A percentile compares a stretch with the other conserved stretches of the same genome.
phyloP scores from a whole-genome alignment of 2,329 filamentous ascomycete species.

The Moelleriella libera region DNA sequence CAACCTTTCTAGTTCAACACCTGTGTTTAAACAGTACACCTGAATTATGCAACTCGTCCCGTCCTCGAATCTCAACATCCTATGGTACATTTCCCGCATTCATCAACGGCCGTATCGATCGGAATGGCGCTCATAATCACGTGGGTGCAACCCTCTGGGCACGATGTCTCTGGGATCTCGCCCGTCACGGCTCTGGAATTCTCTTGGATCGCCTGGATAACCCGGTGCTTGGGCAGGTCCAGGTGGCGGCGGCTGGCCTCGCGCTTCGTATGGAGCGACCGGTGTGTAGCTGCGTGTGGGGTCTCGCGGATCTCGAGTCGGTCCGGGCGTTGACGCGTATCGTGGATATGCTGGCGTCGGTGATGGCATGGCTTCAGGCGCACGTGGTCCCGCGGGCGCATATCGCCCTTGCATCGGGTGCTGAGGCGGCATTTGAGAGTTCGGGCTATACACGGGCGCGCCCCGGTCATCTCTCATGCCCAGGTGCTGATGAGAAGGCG shows the following conservation, averaged over 20 bases:
- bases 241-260: slow-evolving; percentile 22
- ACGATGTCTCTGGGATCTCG: slow-evolving; percentile 27
- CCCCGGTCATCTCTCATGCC: slow-evolving; percentile 23
- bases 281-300: slow-evolving; percentile 32
- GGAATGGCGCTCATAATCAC: slow-evolving; percentile 29
- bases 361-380: slow-evolving; percentile 25
- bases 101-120: slow-evolving; percentile 24
- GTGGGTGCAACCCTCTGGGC: slow-evolving; percentile 26
- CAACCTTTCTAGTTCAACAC: too few relatives aligned
- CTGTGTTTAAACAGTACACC: too few relatives aligned
- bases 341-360: slow-evolving; percentile 25
- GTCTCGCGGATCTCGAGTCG: slow-evolving; percentile 26
- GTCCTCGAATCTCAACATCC: not conserved
- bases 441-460: slow-evolving; percentile 19
- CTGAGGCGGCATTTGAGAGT: slow-evolving; percentile 12
- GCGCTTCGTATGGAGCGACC: slow-evolving; percentile 21
- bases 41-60: too few relatives aligned
- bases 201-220: slow-evolving; percentile 17
- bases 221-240: slow-evolving; percentile 10
- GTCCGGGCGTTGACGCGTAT: slow-evolving; percentile 28
- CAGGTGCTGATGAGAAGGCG: slow-evolving; percentile 18
- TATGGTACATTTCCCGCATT: not conserved
- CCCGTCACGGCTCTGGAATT: slow-evolving; percentile 12
- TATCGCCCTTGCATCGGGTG: slow-evolving; percentile 25
- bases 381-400: slow-evolving; percentile 22